Evolutionary conservation across 805 yeast genomes (phyloP), one percentile per base, ranked within the genome.

Genomic region (Ogataea methanolica): DNA sequence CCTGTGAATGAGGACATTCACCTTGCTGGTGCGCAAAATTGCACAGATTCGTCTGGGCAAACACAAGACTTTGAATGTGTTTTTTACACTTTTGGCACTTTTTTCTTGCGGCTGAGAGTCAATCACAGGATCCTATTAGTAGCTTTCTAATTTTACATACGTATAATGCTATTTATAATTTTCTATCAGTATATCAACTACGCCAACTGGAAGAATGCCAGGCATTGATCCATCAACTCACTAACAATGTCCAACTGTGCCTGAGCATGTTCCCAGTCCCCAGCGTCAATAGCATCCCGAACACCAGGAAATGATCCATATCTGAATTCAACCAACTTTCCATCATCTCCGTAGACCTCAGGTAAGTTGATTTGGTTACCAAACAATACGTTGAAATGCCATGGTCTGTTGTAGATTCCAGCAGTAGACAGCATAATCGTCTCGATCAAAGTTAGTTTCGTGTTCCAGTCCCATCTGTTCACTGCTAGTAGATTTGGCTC

Each of bases 401-500:
- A 90, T 15, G 79, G 71, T 34, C 96, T 72, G 6, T 67, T 59
- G 4, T 72, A 71, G 1, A 78, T 56, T 1, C 79, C 79, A 7
- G 66, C 68, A 1, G 70, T 61, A 6, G 70, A 61, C 9, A 83
- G 59, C 52, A 87, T 76, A 17, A 71, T 63, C 52, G 76, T 76
- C 52, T 82, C 84, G 48, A 87, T 71, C 15, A 67, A 62, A 4
- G 78, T 64, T 57, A 88, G 65, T 50, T 80, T 79, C n/a, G 80
- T 74, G 64, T 91, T 91, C 88, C 94, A 86, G 47, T 79, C 80
- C 84, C 88, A 79, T 57, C 98, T 73, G 52, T 79, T 82, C 41
- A 83, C 80, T 0, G 91, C 76, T 36, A 88, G 68, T 47, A 85
- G 61, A 1, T 89, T 79, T 1, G 96, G 90, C 61, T 91, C 96